These are phyloP conservation scores for Zarea fungicola DNA, from an alignment of 2,329 filamentous ascomycete species.

Conservation along the genomic window DNA sequence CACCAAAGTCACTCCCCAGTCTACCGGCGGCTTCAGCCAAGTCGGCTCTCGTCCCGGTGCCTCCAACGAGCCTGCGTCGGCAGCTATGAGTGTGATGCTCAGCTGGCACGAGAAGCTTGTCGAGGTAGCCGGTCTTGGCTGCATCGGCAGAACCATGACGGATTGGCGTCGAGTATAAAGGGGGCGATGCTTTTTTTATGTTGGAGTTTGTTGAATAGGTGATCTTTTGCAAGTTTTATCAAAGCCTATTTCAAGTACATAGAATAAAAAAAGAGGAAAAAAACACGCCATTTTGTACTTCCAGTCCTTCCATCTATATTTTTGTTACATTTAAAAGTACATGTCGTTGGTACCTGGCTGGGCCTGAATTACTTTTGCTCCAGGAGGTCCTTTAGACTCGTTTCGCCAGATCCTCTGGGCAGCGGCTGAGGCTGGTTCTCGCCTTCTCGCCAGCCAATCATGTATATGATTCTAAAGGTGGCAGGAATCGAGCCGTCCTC, in stretches of 20 bases:
- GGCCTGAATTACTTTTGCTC: constrained; percentile 38
- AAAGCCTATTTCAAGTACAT: constrained; percentile 1
- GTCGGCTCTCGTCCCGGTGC: constrained; percentile 51
- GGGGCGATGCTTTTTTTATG: neutral
- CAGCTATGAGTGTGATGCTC: constrained; percentile 91
- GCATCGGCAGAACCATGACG: constrained; percentile 91
- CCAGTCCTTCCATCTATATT: neutral
- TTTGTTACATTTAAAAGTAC: constrained; percentile 6
- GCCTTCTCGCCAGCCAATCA: constrained; percentile 97
- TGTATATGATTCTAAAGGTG: constrained; percentile 92
- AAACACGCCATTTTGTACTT: neutral
- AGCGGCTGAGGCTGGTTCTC: constrained; percentile 74
- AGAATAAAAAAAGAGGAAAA: neutral
- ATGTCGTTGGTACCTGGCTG: neutral
- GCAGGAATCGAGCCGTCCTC: constrained; percentile 73
- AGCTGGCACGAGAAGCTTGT: constrained; percentile 99
- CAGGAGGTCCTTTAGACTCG: constrained; percentile 81
- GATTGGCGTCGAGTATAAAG: constrained; percentile 72
- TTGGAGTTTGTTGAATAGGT: no score
- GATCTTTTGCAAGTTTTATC: no score
- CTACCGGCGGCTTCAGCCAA: constrained; percentile 80
- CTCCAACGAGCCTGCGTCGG: constrained; percentile 64
- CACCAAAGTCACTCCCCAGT: constrained; percentile 59
- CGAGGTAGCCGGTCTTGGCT: constrained; percentile 84
- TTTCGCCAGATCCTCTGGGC: constrained; percentile 74